Base-by-base conservation (phyloP, 495 filamentous ascomycete genomes). In the Bacidia rubella region DNA sequence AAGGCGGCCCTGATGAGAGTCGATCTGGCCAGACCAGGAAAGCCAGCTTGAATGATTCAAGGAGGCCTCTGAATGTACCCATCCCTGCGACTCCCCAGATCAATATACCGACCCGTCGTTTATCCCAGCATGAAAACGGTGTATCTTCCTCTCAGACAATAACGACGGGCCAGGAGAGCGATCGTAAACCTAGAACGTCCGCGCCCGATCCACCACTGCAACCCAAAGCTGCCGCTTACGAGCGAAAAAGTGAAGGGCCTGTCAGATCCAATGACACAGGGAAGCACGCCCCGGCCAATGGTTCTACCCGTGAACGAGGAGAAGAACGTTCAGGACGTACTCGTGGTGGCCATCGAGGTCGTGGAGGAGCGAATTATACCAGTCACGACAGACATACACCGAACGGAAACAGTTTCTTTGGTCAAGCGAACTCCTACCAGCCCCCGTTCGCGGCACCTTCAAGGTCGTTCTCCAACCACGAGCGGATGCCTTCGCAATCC, bases 271-370 rank as follows among this genome's bases (percentile, higher is more conserved):
- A 54, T 11, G 62, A 65, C 11, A 46, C 55, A 38, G 47, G 57
- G 3, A 52, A 51, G 49, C 59, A 63, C 5, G 55, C 54, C 61
- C 61, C 66, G 64, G 24, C 41, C 17, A 47, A 42, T 42, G 11
- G 41, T 4, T 29, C 54, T 12, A 11, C 27, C 41, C 67, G 68
- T 40, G 76, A 79, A 52, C 65, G 74, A 41, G 63, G 60, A 32
- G 74, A 78, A 41, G 64, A 67, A 46, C 72, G 75, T 46, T 54
- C 68, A 43, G 75, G 78, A 25, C 72, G 76, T 54, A 72, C 73
- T 47, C 74, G 78, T 47, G 72, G 74, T 51, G 68, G 70, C 26
- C 75, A 73, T 60, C 75, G 78, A 48, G 75, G 75, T 43, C 66
- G 77, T 48, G 74, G 77, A 26, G 63, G 65, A 26, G 66, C 70